Evolutionary conservation across 305 asterid genomes (phyloP).

Genomic region (Fraxinus floribunda): DNA sequence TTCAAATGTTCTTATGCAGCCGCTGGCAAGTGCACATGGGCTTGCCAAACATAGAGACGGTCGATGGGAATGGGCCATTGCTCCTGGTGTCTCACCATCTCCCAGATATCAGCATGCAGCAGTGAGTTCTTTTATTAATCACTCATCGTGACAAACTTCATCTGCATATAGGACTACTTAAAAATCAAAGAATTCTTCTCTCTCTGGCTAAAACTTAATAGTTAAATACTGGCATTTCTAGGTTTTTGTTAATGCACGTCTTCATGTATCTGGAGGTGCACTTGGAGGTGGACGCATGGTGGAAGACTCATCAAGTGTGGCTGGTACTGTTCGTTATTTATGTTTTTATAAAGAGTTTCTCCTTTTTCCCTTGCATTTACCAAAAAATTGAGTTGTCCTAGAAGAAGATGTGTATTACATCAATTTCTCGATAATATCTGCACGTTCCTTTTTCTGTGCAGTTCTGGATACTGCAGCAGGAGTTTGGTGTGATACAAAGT

Average conservation of each 20-base stretch:
- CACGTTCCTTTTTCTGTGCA: conserved; percentile 25
- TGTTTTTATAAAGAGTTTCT: conserved; percentile 6
- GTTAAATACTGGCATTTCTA: conserved; percentile 31
- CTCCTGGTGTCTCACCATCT: conserved; percentile 99
- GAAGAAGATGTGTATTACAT: conserved; percentile 11
- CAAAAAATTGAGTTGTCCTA: conserved; percentile 1
- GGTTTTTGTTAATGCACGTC: conserved; percentile 99
- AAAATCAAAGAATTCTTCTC: conserved; percentile 1
- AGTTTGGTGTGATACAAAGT: conserved; percentile 93
- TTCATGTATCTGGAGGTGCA: conserved; percentile 99
- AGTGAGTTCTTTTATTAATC: conserved; percentile 43
- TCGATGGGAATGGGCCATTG: conserved; percentile 99
- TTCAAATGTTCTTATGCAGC: conserved; percentile 49
- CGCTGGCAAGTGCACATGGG: conserved; percentile 95
- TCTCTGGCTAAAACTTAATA: conserved; percentile 17
- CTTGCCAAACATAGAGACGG: conserved; percentile 99
- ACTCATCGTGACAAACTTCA: background rate
- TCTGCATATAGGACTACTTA: background rate
- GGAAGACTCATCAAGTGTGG: conserved; percentile 98
- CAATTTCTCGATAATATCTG: conserved; percentile 15
- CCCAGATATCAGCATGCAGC: conserved; percentile 98
- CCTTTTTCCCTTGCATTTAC: conserved; percentile 27
- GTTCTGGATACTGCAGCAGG: conserved; percentile 99
- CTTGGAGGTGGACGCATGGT: conserved; percentile 99
- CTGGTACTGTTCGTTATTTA: conserved; percentile 56